Evolutionary conservation across 139 green algal genomes (phyloP).

Genomic region (Chlorella sp.): DNA sequence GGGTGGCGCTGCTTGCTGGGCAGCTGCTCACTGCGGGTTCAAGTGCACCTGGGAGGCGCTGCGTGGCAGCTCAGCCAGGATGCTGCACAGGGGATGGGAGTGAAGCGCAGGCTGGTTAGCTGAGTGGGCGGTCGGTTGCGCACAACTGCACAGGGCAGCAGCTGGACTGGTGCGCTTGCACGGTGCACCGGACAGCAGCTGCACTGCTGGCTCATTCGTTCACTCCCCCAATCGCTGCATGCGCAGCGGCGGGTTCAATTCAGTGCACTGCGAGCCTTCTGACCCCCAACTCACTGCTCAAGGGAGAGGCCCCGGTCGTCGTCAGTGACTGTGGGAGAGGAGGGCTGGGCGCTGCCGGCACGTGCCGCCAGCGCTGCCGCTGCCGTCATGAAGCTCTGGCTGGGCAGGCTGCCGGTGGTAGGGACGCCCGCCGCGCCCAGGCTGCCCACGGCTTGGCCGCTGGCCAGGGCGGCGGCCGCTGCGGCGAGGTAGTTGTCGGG

Average conservation of each 20-base stretch:
- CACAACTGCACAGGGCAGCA: too few relatives aligned
- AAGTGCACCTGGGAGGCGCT: slow-evolving; percentile 51
- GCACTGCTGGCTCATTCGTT: too few relatives aligned
- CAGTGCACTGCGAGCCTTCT: too few relatives aligned
- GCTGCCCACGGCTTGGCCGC: neutral
- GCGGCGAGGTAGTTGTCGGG: slow-evolving; percentile 5
- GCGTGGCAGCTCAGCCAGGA: slow-evolving; percentile 47
- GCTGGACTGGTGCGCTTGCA: too few relatives aligned
- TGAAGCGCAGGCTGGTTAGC: too few relatives aligned
- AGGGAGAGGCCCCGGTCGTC: slow-evolving; percentile 13
- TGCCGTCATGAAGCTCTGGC: neutral
- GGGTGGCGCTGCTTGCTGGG: too few relatives aligned
- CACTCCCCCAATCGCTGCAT: too few relatives aligned
- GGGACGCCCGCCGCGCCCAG: neutral
- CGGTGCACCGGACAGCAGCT: too few relatives aligned
- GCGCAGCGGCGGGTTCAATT: too few relatives aligned
- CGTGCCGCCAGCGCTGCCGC: neutral
- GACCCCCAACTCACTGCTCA: slow-evolving; percentile 24
- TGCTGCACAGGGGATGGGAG: slow-evolving; percentile 16
- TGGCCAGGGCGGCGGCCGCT: slow-evolving; percentile 1
- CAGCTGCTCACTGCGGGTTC: neutral
- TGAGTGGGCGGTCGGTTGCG: too few relatives aligned
- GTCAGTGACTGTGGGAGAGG: neutral
- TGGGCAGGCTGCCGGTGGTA: slow-evolving; percentile 10
- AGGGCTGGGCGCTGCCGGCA: neutral